Conservation (phyloP, 1,284 basidiomycete genomes). For the Cutaneotrichosporon spelunceum region DNA sequence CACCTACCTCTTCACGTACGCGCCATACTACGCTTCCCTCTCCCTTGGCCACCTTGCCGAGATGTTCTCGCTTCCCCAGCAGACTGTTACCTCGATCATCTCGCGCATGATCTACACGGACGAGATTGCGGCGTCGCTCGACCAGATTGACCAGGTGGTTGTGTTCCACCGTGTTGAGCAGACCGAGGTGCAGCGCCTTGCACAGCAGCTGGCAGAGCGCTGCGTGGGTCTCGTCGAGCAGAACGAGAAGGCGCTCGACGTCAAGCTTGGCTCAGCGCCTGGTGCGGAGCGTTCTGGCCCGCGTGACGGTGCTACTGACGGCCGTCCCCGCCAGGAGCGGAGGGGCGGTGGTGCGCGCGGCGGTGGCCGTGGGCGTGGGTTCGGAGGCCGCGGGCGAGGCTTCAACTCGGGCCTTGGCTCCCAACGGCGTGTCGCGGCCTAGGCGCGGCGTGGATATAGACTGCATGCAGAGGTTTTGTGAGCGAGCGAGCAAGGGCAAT, state of each 20-base stretch:
- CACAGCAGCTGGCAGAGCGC: slow-evolving; percentile 83
- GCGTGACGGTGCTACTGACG: slow-evolving; percentile 34
- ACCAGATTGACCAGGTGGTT: slow-evolving; percentile 79
- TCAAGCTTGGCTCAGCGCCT: slow-evolving; percentile 70
- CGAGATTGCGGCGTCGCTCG: slow-evolving; percentile 88
- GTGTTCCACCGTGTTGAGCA: slow-evolving; percentile 88
- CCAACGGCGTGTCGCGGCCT: slow-evolving; percentile 31
- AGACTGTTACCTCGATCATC: slow-evolving; percentile 83
- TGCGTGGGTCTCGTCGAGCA: slow-evolving; percentile 84
- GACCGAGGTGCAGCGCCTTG: slow-evolving; percentile 82
- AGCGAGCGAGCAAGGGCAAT: background rate
- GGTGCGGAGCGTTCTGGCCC: slow-evolving; percentile 60
- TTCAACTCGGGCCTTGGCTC: slow-evolving; percentile 38
- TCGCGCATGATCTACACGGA: slow-evolving; percentile 99
- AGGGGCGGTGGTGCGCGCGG: slow-evolving; percentile 38
- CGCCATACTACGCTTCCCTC: slow-evolving; percentile 87
- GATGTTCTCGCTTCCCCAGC: slow-evolving; percentile 79
- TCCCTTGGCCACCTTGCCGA: slow-evolving; percentile 80
- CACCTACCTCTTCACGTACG: slow-evolving; percentile 98
- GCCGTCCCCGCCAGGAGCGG: slow-evolving; percentile 41
- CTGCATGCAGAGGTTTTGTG: slow-evolving; percentile 7
- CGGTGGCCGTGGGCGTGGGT: slow-evolving; percentile 31
- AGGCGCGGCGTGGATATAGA: slow-evolving; percentile 9
- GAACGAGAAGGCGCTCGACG: slow-evolving; percentile 90
- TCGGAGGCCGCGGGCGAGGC: slow-evolving; percentile 40